Conservation (phyloP, 2,329 filamentous ascomycete species). For the Fusarium floridanum region DNA sequence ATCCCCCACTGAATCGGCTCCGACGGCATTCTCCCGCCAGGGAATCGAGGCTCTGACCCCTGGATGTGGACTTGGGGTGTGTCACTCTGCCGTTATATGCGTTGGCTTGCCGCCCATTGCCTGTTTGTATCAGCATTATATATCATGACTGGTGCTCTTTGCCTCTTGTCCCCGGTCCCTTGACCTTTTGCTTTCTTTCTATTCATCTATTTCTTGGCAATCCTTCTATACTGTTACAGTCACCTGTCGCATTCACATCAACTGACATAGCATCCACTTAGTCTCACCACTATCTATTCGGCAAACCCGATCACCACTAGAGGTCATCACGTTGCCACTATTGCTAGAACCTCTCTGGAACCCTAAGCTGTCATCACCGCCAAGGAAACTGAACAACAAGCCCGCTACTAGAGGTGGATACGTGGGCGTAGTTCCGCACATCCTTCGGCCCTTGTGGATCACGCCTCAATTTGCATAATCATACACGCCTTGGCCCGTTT, state of each 20-base stretch:
- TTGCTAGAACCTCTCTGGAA: slow-evolving; percentile 18
- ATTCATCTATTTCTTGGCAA: not conserved
- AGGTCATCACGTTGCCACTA: slow-evolving; percentile 25
- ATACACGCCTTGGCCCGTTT: slow-evolving; percentile 44
- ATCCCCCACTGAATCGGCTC: slow-evolving; percentile 47
- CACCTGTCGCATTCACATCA: not conserved
- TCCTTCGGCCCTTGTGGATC: slow-evolving; percentile 45
- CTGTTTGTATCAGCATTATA: slow-evolving; percentile 42
- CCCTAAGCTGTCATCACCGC: slow-evolving; percentile 38
- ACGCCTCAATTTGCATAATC: slow-evolving; percentile 37
- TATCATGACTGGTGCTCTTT: slow-evolving; percentile 42
- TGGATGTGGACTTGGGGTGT: slow-evolving; percentile 43
- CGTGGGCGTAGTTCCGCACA: slow-evolving; percentile 47
- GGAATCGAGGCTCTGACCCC: slow-evolving; percentile 46
- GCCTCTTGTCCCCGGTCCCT: slow-evolving; percentile 9
- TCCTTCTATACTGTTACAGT: not conserved
- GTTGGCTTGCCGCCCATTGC: slow-evolving; percentile 33
- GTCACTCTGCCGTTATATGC: slow-evolving; percentile 41
- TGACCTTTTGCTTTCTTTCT: slow-evolving; percentile 20
- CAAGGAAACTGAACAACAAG: slow-evolving; percentile 40
- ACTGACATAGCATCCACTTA: slow-evolving; percentile 32
- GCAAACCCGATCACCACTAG: slow-evolving; percentile 20
- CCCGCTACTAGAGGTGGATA: slow-evolving; percentile 37
- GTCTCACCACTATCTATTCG: slow-evolving; percentile 24
- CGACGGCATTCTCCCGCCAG: slow-evolving; percentile 46